phyloP scores from a whole-genome alignment of 441 rosid species.

The Caryocar brasiliense region DNA sequence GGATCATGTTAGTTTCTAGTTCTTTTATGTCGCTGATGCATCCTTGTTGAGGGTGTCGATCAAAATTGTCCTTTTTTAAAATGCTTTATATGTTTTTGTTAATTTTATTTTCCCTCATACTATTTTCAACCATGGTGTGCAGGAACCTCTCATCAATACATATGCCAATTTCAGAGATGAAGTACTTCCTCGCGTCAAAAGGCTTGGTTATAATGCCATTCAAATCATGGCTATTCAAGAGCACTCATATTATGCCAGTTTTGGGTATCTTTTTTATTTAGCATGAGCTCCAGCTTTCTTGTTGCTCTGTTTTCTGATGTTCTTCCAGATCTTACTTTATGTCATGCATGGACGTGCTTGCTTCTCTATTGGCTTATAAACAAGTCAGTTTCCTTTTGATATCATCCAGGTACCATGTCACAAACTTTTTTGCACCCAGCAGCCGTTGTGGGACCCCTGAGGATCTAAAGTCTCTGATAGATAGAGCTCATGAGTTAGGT shows the following conservation, averaged over 20 bases:
- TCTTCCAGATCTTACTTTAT: conserved; percentile 3
- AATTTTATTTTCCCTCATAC: conserved; percentile 9
- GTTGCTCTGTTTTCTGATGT: neutral
- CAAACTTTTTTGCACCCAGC: conserved; percentile 91
- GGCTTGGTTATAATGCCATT: conserved; percentile 88
- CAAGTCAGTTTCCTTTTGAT: conserved; percentile 18
- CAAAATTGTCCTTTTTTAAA: conserved; percentile 1
- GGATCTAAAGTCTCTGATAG: conserved; percentile 87
- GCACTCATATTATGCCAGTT: conserved; percentile 95
- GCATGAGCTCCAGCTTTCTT: neutral
- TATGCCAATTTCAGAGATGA: conserved; percentile 91
- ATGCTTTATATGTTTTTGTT: neutral
- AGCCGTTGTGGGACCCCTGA: conserved; percentile 99
- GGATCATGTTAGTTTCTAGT: too few relatives aligned
- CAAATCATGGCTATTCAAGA: conserved; percentile 99
- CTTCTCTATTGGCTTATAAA: conserved; percentile 11
- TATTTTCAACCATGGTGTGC: conserved; percentile 23
- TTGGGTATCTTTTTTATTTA: conserved; percentile 55
- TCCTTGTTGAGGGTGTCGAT: too few relatives aligned
- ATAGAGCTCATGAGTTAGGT: conserved; percentile 91
- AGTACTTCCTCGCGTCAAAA: conserved; percentile 92
- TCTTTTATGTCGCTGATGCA: too few relatives aligned
- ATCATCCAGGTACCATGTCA: conserved; percentile 82
- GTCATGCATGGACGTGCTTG: conserved; percentile 1
- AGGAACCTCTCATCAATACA: conserved; percentile 84